These are phyloP conservation scores for Chalaropsis ovoidea DNA, from an alignment of 2,329 filamentous ascomycete genomes.

Conservation along the genomic window DNA sequence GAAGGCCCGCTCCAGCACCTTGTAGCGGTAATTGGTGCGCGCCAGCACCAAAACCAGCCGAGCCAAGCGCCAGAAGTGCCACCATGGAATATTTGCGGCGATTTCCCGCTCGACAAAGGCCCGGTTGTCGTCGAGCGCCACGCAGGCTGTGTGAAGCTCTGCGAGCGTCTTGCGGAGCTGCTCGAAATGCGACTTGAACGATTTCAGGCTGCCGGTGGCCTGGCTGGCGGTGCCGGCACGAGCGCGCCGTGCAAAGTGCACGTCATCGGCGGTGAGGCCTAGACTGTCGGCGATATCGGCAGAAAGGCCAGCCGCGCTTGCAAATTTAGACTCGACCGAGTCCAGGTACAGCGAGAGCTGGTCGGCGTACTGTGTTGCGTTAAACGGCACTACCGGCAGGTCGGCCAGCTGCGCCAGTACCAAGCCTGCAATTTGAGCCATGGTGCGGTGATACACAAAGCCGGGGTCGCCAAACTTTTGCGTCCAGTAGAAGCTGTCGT, in stretches of 20 bases:
- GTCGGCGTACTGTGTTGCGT: slow-evolving; percentile 53
- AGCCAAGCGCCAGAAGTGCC: slow-evolving; percentile 60
- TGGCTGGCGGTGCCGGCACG: slow-evolving; percentile 20
- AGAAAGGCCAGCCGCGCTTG: slow-evolving; percentile 27
- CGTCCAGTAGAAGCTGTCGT: slow-evolving; percentile 89
- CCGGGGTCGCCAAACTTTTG: slow-evolving; percentile 61
- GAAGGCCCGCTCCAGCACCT: slow-evolving; percentile 71
- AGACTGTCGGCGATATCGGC: slow-evolving; percentile 21
- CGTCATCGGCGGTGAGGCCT: slow-evolving; percentile 29
- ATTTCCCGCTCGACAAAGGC: slow-evolving; percentile 37
- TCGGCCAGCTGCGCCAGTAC: slow-evolving; percentile 53
- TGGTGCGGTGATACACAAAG: slow-evolving; percentile 55
- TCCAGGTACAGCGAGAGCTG: slow-evolving; percentile 45
- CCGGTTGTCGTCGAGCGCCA: slow-evolving; percentile 39
- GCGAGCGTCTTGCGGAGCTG: slow-evolving; percentile 35
- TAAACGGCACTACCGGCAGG: slow-evolving; percentile 52
- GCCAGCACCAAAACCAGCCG: slow-evolving; percentile 54
- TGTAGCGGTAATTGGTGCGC: slow-evolving; percentile 68
- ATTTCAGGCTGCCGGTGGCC: slow-evolving; percentile 33
- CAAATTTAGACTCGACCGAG: slow-evolving; percentile 42
- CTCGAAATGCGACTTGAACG: slow-evolving; percentile 36
- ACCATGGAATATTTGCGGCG: slow-evolving; percentile 59
- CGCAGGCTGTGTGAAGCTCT: slow-evolving; percentile 35
- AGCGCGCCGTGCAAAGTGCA: slow-evolving; percentile 30
- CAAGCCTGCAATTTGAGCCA: slow-evolving; percentile 56